These are phyloP conservation scores for Hericium erinaceus DNA, from an alignment of 768 basidiomycete species.

Conservation along the genomic window DNA sequence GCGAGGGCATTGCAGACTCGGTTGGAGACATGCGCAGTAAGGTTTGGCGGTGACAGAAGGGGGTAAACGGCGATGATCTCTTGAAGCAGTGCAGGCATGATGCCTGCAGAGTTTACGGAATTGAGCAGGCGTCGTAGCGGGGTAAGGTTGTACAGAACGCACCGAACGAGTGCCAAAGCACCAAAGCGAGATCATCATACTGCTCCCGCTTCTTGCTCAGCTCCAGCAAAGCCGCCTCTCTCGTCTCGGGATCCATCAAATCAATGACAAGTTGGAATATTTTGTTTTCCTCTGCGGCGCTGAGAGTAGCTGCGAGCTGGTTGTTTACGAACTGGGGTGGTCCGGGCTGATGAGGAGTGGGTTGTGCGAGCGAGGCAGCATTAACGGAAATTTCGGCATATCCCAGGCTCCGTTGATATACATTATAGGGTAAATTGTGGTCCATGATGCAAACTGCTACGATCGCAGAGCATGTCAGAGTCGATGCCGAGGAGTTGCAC, in stretches of 20 bases:
- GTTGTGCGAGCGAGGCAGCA: conserved; percentile 36
- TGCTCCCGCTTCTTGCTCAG: conserved; percentile 98
- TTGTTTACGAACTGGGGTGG: conserved; percentile 29
- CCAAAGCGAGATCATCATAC: conserved; percentile 95
- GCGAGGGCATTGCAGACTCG: conserved; percentile 98
- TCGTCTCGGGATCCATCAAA: conserved; percentile 68
- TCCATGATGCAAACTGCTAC: conserved; percentile 29
- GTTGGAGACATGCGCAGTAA: conserved; percentile 96
- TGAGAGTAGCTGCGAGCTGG: conserved; percentile 16
- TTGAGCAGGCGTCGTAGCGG: background rate
- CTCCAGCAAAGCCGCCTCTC: conserved; percentile 88
- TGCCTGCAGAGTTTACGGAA: conserved; percentile 40
- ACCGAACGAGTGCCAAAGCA: conserved; percentile 99
- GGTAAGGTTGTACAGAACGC: conserved; percentile 12
- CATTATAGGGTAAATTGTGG: conserved; percentile 48
- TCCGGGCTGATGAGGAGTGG: conserved; percentile 39
- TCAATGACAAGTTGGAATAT: conserved; percentile 89
- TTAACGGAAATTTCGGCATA: conserved; percentile 56
- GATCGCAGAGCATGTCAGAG: too few species aligned
- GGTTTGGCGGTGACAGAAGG: conserved; percentile 85
- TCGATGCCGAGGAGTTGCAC: too few species aligned
- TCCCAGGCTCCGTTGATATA: conserved; percentile 44
- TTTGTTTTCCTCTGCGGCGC: conserved; percentile 55
- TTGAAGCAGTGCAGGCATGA: conserved; percentile 95
- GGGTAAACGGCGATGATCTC: conserved; percentile 99